These are phyloP conservation scores for Penicillium sp. DNA, from an alignment of 2,329 filamentous ascomycete genomes.

Conservation along the genomic window DNA sequence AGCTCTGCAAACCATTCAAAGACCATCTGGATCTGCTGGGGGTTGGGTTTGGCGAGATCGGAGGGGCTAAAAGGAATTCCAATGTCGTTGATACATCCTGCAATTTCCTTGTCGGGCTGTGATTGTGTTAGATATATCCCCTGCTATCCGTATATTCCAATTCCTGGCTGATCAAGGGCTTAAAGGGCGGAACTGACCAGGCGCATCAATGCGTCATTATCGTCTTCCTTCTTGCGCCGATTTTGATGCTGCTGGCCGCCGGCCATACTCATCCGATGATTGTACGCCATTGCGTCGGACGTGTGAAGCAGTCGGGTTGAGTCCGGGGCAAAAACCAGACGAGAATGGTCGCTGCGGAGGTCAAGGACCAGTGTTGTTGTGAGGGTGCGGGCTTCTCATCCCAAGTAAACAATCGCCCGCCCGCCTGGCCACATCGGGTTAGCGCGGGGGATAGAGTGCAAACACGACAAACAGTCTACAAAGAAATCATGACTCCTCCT, in stretches of 20 bases:
- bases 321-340: constrained; percentile 2
- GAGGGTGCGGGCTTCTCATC: constrained; percentile 33
- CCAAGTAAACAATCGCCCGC: constrained; percentile 22
- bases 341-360: constrained; percentile 7
- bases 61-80: constrained; percentile 84
- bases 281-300: constrained; percentile 51
- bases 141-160: background rate
- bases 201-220: constrained; percentile 62
- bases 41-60: constrained; percentile 91
- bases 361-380: constrained; percentile 27
- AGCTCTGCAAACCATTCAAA: constrained; percentile 98
- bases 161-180: background rate
- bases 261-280: constrained; percentile 56
- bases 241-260: constrained; percentile 50
- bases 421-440: constrained; percentile 31
- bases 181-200: constrained; percentile 46
- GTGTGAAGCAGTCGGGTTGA: constrained; percentile 11
- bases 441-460: constrained; percentile 41
- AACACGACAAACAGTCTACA: constrained; percentile 41
- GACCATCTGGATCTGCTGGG: constrained; percentile 92
- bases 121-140: constrained; percentile 20
- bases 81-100: constrained; percentile 95
- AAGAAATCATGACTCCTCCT: constrained; percentile 30
- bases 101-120: constrained; percentile 76
- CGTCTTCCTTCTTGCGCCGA: constrained; percentile 60